Evolutionary conservation across 768 basidiomycete genomes (phyloP).

Genomic region (Nevesoporus exiguus): DNA sequence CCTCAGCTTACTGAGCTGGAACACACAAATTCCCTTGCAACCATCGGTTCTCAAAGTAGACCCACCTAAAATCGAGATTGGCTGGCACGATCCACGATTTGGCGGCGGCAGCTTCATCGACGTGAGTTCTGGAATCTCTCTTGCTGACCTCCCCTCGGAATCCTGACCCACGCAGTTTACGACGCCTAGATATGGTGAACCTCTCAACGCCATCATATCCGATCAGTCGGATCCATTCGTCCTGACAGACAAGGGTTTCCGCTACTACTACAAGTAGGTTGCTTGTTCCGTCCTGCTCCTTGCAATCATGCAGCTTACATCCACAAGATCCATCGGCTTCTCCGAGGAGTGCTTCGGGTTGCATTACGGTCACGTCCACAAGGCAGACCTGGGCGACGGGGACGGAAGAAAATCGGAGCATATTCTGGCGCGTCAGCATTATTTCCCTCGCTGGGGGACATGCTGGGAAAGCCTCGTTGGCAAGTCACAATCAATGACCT

Average conservation of each 20-base stretch:
- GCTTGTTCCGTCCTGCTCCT: neutral
- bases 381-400: constrained; percentile 83
- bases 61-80: constrained; percentile 27
- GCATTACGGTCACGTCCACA: constrained; percentile 70
- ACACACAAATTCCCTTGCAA: constrained; percentile 9
- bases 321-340: constrained; percentile 69
- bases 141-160: neutral
- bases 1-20: constrained; percentile 1
- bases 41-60: constrained; percentile 2
- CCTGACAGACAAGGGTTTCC: constrained; percentile 71
- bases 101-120: constrained; percentile 76
- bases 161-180: constrained; percentile 49
- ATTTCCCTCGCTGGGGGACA: constrained; percentile 75
- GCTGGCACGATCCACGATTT: constrained; percentile 66
- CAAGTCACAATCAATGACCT: constrained; percentile 14
- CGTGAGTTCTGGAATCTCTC: constrained; percentile 41
- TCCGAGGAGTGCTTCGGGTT: constrained; percentile 80
- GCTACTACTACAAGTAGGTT: constrained; percentile 59
- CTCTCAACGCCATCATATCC: constrained; percentile 81
- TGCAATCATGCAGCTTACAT: neutral
- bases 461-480: constrained; percentile 86
- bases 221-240: constrained; percentile 75
- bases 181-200: constrained; percentile 65
- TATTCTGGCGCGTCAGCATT: constrained; percentile 73
- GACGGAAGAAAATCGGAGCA: constrained; percentile 65